Conservation (phyloP, 78 protist species). For the Blattamonas nauphoetae region DNA sequence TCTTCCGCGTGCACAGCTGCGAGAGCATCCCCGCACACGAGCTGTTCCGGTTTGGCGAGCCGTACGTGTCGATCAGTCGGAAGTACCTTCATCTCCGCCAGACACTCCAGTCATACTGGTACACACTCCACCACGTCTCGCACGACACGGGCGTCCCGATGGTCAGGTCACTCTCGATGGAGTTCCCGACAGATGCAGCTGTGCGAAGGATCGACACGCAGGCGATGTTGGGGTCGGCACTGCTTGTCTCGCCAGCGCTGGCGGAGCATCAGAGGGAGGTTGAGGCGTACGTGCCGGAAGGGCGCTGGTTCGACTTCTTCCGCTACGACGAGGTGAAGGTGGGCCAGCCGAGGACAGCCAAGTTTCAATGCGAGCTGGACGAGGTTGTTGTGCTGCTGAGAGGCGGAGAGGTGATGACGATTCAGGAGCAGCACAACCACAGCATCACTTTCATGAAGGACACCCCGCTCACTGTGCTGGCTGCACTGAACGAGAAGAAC, state of each 20-base stretch:
- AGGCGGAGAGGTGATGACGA: background rate
- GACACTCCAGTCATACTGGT: slow-evolving; percentile 18
- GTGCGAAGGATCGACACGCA: background rate
- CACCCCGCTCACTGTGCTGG: background rate
- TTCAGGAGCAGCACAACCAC: slow-evolving; percentile 10
- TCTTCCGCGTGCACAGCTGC: slow-evolving; percentile 17
- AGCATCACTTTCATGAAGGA: slow-evolving; percentile 3
- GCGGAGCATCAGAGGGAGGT: background rate
- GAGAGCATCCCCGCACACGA: background rate
- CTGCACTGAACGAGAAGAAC: background rate
- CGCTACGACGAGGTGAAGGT: background rate
- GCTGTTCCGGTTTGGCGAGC: slow-evolving; percentile 31
- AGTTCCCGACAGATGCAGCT: background rate
- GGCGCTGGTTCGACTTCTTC: slow-evolving; percentile 7
- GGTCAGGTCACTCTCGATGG: background rate
- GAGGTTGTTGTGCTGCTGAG: background rate
- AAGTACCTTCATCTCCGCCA: background rate
- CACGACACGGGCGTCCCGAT: slow-evolving; percentile 5
- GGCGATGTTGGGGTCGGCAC: slow-evolving; percentile 11
- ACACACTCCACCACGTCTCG: slow-evolving; percentile 12
- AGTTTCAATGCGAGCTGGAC: background rate
- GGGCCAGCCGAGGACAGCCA: background rate
- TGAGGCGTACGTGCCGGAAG: background rate
- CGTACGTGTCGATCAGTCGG: background rate
- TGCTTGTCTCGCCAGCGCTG: slow-evolving; percentile 10